A percentile compares a stretch with the other conserved stretches of the same genome.
Evolutionary conservation across 495 filamentous ascomycete genomes (phyloP).

Genomic region (Entonaema liquescens): DNA sequence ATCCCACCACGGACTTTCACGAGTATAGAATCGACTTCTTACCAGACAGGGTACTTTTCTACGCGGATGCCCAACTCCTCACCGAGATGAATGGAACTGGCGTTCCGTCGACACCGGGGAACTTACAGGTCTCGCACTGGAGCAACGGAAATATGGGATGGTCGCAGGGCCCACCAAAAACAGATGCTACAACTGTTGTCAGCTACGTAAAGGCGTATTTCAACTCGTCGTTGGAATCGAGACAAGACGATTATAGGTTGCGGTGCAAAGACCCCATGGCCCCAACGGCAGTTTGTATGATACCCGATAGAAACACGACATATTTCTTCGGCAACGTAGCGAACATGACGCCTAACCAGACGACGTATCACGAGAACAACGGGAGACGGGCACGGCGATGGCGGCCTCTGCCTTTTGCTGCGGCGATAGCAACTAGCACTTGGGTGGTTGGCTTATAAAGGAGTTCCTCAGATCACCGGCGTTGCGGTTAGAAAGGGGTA

Average conservation of each 20-base stretch:
- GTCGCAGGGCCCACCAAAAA: slow-evolving; percentile 71
- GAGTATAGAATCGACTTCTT: slow-evolving; percentile 82
- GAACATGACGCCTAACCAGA: slow-evolving; percentile 69
- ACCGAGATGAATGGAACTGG: slow-evolving; percentile 62
- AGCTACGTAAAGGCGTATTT: slow-evolving; percentile 80
- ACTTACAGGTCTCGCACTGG: slow-evolving; percentile 78
- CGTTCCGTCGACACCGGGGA: slow-evolving; percentile 65
- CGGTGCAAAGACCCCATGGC: slow-evolving; percentile 59
- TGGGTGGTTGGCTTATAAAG: slow-evolving; percentile 36
- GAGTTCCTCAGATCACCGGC: not conserved
- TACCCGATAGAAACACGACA: slow-evolving; percentile 63
- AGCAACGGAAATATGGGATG: slow-evolving; percentile 75
- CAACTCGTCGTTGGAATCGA: slow-evolving; percentile 65
- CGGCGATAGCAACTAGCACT: slow-evolving; percentile 25
- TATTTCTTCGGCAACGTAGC: slow-evolving; percentile 68
- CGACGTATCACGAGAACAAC: slow-evolving; percentile 46
- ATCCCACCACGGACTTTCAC: slow-evolving; percentile 68
- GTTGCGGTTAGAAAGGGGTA: not conserved
- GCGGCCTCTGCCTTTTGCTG: slow-evolving; percentile 24
- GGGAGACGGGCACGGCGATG: slow-evolving; percentile 14
- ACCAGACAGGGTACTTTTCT: slow-evolving; percentile 67
- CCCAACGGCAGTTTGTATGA: slow-evolving; percentile 60
- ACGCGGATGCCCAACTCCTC: slow-evolving; percentile 66
- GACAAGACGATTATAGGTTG: slow-evolving; percentile 54
- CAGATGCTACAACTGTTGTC: slow-evolving; percentile 67